Conservation (phyloP, 441 rosid genomes). For the Bocquillonia castaneifolia region DNA sequence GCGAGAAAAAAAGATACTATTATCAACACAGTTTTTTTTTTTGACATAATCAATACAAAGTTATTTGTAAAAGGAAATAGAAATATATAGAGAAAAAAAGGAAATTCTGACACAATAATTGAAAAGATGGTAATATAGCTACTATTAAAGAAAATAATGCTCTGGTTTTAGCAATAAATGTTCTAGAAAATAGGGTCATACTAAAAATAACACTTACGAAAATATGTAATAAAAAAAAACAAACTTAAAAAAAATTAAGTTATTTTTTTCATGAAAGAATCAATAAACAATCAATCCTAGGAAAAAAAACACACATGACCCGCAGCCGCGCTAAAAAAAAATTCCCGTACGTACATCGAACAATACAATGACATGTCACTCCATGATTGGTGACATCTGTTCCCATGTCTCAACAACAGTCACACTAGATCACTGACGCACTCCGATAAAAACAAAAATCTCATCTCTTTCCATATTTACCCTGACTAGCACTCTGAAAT, state of each 20-base stretch:
- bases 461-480: background rate
- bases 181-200: no score
- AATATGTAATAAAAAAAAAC: no score
- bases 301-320: conserved; percentile 30
- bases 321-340: conserved; percentile 25
- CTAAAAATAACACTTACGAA: no score
- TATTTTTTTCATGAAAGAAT: background rate
- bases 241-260: background rate
- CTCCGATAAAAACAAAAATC: background rate
- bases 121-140: no score
- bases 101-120: no score
- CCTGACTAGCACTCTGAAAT: background rate
- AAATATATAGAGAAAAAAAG: no score
- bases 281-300: conserved; percentile 6
- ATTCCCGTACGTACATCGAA: background rate
- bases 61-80: no score
- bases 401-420: background rate
- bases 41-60: no score
- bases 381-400: conserved; percentile 12
- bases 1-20: no score
- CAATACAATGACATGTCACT: background rate
- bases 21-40: no score
- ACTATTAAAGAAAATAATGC: no score
- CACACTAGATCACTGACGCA: background rate
- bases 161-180: no score